Evolutionary conservation across 805 yeast species (phyloP), one percentile per base, ranked within the genome.

Genomic region (Priceomyces melissophilus): DNA sequence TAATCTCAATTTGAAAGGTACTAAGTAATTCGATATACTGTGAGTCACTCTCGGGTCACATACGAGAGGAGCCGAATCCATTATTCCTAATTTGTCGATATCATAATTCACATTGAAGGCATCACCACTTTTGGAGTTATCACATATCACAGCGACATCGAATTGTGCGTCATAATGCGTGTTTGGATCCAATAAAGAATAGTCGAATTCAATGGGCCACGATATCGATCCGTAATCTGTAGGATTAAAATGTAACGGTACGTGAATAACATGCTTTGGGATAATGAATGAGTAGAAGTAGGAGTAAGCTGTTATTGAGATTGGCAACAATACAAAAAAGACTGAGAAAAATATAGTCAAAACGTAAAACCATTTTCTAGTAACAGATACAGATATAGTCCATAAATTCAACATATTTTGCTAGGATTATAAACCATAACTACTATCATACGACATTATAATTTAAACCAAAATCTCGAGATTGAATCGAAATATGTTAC

Each of bases 1-100:
- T 43, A 54, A 57, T 38, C 65, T 53, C 32, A 65, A 52, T 41
- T 62, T 59, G 48, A 59, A 68, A 0, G 75, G 74, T 9, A 69
- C 47, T 25, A 59, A 40, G 45, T 42, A 32, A 47, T 69, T 69
- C 40, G 63, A 61, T 11, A 41, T 43, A 23, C 53, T 53, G 48
- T 63, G 61, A 16, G 65, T 46, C 36, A 42, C 47, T 8, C 62
- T 46, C 15, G 64, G 47, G 41, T 63, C 67, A 47, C 75, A 68
- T 38, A 60, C 52, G 34, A 59, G 39, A 3, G 54, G 41, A 20
- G 50, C 48, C 5, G 46, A 48, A 15, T 45, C 52, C 20, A 30
- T 35, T 10, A 41, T 41, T 9, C 15, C 20, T 3, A 39, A 20
- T 26, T 32, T 37, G 6, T 17, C 23, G 9, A 52, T 20, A 7